Base-by-base conservation (phyloP, 2,329 filamentous ascomycete genomes). In the Pyrenophora graminea region DNA sequence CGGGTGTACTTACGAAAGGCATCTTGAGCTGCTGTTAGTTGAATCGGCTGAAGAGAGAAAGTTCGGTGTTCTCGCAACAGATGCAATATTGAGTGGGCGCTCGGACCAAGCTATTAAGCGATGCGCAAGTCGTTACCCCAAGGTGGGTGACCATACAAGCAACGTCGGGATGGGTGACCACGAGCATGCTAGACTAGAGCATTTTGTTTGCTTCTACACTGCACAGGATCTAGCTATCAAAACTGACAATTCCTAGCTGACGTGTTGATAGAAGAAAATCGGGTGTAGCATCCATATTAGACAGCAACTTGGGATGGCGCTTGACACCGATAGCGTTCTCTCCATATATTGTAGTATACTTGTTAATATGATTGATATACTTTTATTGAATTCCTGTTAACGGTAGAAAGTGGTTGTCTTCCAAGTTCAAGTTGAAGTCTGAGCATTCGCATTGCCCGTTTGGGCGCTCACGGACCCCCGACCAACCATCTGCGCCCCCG, bases 1-100 rank as follows among this genome's bases (percentile, higher is more conserved):
- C 59, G 64, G 68, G 53, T 50, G 51, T 60, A 76, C 76, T 77
- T 78, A 78, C 77, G 74, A 74, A 73, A 75, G 77, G 75, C 77
- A 79, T 79, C 56, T 69, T 73, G 71, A 66, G 57, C 54, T 66
- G 61, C 56, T 62, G 53, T 63, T 65, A 61, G 62, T 64, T 59
- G 59, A 59, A 57, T 61, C 61, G 55, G 55, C 58, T 63, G 57
- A 36, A 31, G 53, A 48, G 50, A 43, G 57, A 59, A 65, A 65
- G 64, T 66, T 64, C 46, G 61, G 32, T 47, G 56, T 48, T 41
- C 48, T 23, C 15, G 48, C 18, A 40, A 39, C 18, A 34, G 25
- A 15, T 10, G 10, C 41, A 53, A 60, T 54, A 42, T 53, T 44
- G 39, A 48, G 47, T 58, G 56, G 43, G 52, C 42, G 54, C 40